Conservation (phyloP, 306 rosid species). For the Lotus japonicus region DNA sequence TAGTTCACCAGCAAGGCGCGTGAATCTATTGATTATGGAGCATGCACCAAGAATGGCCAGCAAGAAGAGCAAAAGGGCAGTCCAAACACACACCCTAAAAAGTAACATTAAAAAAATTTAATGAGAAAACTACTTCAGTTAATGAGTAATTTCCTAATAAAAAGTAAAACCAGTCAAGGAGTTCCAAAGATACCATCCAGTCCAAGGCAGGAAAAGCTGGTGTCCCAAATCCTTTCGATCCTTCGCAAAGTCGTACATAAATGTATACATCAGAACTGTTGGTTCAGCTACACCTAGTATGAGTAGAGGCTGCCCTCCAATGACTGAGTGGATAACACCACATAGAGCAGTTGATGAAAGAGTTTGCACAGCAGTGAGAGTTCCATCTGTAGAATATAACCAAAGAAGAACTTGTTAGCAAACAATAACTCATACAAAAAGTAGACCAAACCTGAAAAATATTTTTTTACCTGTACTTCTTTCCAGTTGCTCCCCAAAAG, state of each 20-base stretch:
- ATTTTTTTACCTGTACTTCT: slow-evolving; percentile 56
- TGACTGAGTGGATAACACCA: slow-evolving; percentile 73
- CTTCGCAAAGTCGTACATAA: slow-evolving; percentile 83
- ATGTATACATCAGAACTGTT: slow-evolving; percentile 92
- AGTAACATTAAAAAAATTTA: not conserved
- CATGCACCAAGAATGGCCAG: slow-evolving; percentile 87
- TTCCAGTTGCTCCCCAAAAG: slow-evolving; percentile 95
- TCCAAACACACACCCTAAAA: slow-evolving; percentile 93
- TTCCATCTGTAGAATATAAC: slow-evolving; percentile 57
- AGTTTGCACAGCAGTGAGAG: slow-evolving; percentile 92
- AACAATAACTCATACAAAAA: slow-evolving; percentile 17
- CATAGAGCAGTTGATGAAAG: slow-evolving; percentile 93
- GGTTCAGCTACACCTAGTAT: slow-evolving; percentile 98
- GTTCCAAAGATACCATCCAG: slow-evolving; percentile 74
- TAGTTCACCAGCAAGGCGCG: slow-evolving; percentile 92
- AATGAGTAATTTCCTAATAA: not conserved
- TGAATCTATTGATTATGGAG: slow-evolving; percentile 88
- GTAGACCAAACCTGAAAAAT: slow-evolving; percentile 19
- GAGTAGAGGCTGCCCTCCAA: slow-evolving; percentile 97
- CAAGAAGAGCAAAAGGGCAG: slow-evolving; percentile 79
- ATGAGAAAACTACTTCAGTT: slow-evolving; percentile 18
- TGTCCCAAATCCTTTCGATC: slow-evolving; percentile 83
- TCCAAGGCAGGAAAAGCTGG: slow-evolving; percentile 81
- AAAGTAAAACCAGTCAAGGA: not conserved
- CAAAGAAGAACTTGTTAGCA: slow-evolving; percentile 27